phyloP scores from a whole-genome alignment of 768 basidiomycete species.

The Floccularia luteovirens region DNA sequence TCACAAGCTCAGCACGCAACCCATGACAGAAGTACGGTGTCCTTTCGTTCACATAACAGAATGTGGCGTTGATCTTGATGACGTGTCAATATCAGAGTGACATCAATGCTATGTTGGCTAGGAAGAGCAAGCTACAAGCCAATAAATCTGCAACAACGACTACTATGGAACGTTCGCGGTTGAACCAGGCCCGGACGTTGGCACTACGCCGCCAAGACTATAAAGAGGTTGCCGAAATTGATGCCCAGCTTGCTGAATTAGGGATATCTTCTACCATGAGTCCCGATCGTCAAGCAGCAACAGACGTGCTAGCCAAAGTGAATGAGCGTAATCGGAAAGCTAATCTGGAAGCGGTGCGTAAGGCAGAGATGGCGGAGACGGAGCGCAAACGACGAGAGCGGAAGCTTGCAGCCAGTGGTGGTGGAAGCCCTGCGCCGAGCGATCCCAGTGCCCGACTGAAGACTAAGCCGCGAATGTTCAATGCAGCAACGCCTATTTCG shows the following conservation, averaged over 20 bases:
- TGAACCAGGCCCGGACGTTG: slow-evolving; percentile 65
- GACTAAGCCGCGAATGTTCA: slow-evolving; percentile 52
- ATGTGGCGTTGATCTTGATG: slow-evolving; percentile 3
- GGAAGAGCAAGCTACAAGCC: slow-evolving; percentile 41
- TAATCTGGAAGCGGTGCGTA: slow-evolving; percentile 73
- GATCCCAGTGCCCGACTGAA: slow-evolving; percentile 67
- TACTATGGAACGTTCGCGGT: slow-evolving; percentile 56
- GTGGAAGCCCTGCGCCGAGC: slow-evolving; percentile 30
- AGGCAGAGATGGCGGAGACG: slow-evolving; percentile 61
- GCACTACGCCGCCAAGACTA: slow-evolving; percentile 70
- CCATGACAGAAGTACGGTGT: slow-evolving; percentile 69
- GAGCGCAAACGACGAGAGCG: slow-evolving; percentile 69
- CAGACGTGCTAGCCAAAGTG: slow-evolving; percentile 63
- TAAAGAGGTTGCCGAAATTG: slow-evolving; percentile 52
- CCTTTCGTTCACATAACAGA: slow-evolving; percentile 4
- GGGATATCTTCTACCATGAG: slow-evolving; percentile 12
- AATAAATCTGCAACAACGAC: slow-evolving; percentile 24
- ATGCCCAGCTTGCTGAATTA: slow-evolving; percentile 55
- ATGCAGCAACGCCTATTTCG: slow-evolving; percentile 40
- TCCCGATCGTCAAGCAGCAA: slow-evolving; percentile 13
- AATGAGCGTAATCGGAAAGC: slow-evolving; percentile 88
- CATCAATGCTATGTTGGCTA: slow-evolving; percentile 68
- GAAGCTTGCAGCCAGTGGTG: slow-evolving; percentile 36
- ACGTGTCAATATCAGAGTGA: slow-evolving; percentile 54
- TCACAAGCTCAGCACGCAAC: slow-evolving; percentile 46